phyloP scores from a whole-genome alignment of 1,284 basidiomycete species.

The Ustilago hordei region DNA sequence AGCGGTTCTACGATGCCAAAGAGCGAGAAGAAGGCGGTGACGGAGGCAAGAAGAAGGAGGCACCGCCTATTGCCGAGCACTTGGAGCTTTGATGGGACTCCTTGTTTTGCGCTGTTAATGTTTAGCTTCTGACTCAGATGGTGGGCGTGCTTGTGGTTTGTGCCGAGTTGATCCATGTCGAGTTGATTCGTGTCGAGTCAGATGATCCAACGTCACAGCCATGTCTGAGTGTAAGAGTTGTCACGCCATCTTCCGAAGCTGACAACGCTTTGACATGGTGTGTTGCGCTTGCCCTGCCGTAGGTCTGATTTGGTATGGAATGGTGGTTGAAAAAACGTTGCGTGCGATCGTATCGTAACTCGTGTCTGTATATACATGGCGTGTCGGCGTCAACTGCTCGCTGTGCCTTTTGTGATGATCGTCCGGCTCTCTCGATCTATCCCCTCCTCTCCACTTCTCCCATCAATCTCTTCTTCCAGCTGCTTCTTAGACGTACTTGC shows the following conservation, averaged over 20 bases:
- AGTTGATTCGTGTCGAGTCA: too few species aligned
- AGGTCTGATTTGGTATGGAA: neutral
- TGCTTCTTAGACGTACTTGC: slow-evolving; percentile 72
- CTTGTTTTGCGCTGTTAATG: neutral
- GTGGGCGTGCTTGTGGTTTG: neutral
- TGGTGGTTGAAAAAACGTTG: slow-evolving; percentile 5
- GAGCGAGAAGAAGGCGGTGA: slow-evolving; percentile 3
- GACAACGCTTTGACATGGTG: neutral
- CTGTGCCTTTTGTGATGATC: neutral
- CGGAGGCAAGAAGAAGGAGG: neutral
- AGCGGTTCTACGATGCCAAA: slow-evolving; percentile 46
- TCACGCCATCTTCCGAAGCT: too few species aligned
- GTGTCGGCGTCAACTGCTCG: neutral
- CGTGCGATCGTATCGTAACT: neutral
- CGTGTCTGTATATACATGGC: neutral
- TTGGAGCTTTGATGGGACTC: slow-evolving; percentile 19
- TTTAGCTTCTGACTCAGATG: neutral
- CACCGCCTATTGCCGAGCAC: slow-evolving; percentile 11
- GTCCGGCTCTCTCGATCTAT: neutral
- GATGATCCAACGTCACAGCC: too few species aligned
- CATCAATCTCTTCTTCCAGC: neutral
- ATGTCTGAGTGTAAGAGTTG: too few species aligned
- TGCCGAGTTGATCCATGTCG: too few species aligned
- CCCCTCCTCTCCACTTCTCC: neutral
- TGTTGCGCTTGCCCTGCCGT: neutral